Evolutionary conservation across 202 grass and related monocot genomes (phyloP).

Genomic region (Schoenoplectus tabernaemontani): DNA sequence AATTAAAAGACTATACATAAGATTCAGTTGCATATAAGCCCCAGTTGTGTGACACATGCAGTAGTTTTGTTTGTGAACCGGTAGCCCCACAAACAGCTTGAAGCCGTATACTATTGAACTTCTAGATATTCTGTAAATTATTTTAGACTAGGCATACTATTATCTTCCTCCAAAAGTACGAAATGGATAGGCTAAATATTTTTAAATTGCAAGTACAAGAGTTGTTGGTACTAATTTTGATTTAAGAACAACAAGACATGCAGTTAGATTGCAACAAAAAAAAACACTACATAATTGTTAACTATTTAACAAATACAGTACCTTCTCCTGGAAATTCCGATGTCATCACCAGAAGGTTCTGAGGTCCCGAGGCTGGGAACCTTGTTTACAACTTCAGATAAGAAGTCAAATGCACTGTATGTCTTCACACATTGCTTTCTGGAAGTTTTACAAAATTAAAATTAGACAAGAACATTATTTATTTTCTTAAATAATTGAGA

Average conservation of each 20-base stretch:
- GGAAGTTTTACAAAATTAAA: conserved; percentile 35
- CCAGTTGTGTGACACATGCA: neutral
- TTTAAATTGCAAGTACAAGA: neutral
- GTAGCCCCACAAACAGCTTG: neutral
- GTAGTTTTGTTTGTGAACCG: neutral
- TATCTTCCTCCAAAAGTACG: neutral
- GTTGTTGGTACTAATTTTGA: neutral
- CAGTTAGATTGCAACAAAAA: neutral
- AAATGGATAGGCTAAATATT: neutral
- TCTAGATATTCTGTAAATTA: neutral
- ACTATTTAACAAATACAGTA: conserved; percentile 19
- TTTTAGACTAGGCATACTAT: neutral
- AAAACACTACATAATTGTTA: neutral
- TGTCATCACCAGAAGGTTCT: conserved; percentile 81
- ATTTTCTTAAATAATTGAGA: neutral
- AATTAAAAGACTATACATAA: neutral
- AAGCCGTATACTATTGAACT: neutral
- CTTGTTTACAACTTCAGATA: conserved; percentile 92
- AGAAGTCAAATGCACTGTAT: conserved; percentile 96
- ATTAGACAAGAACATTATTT: conserved; percentile 20
- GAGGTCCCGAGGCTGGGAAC: conserved; percentile 70
- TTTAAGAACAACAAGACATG: neutral
- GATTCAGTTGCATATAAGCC: neutral
- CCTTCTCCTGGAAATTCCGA: conserved; percentile 77
- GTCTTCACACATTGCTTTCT: conserved; percentile 99